phyloP scores from a whole-genome alignment of 31 red algal species.

The Porphyra umbilicalis region DNA sequence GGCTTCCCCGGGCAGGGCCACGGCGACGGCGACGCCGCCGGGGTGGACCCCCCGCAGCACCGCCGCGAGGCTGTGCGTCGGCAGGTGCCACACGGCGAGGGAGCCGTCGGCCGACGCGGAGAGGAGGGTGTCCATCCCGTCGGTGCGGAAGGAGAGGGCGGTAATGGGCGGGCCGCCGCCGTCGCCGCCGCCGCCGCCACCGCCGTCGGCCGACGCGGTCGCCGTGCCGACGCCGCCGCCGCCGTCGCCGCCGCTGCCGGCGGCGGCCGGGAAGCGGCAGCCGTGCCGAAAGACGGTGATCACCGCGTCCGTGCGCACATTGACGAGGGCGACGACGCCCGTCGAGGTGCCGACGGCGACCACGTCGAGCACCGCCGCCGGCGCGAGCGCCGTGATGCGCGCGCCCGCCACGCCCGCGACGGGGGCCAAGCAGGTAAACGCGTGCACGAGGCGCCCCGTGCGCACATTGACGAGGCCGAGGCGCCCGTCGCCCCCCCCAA shows the following conservation, averaged over 20 bases:
- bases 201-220: neutral
- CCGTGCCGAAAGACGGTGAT: slow-evolving; percentile 50
- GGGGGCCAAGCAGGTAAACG: slow-evolving; percentile 31
- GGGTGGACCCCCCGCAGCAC: slow-evolving; percentile 57
- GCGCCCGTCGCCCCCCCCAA: slow-evolving; percentile 63
- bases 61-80: slow-evolving; percentile 28
- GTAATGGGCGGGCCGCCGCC: slow-evolving; percentile 6
- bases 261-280: neutral
- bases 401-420: slow-evolving; percentile 12
- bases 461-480: slow-evolving; percentile 65
- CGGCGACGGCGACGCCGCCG: slow-evolving; percentile 39
- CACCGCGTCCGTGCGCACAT: slow-evolving; percentile 52
- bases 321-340: slow-evolving; percentile 56
- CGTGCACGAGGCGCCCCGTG: slow-evolving; percentile 39
- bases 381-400: slow-evolving; percentile 38
- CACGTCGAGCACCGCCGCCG: slow-evolving; percentile 83
- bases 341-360: slow-evolving; percentile 64
- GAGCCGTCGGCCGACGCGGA: slow-evolving; percentile 39
- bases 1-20: slow-evolving; percentile 68
- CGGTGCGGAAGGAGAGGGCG: slow-evolving; percentile 65
- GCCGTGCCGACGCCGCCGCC: neutral
- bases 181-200: neutral
- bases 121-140: slow-evolving; percentile 57
- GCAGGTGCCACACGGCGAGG: slow-evolving; percentile 81
- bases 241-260: neutral